A percentile compares a stretch with the other conserved stretches of the same genome.
Conservation (phyloP, 768 basidiomycete species). For the Nevesoporus exiguus region DNA sequence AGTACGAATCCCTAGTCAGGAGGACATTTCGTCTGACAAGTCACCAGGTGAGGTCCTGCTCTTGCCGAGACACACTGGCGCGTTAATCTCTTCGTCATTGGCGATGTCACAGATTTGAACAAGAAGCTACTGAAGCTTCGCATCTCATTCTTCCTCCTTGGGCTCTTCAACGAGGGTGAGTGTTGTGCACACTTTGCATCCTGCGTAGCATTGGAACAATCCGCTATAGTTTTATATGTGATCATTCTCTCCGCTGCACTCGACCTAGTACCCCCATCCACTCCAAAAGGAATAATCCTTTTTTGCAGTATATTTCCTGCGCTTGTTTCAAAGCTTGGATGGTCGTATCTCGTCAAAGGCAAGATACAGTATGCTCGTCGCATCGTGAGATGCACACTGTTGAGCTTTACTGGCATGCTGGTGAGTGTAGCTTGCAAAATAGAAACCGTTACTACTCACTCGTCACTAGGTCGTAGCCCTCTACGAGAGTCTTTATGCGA, state of each 20-base stretch:
- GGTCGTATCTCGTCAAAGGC: slow-evolving; percentile 89
- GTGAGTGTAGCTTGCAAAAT: neutral
- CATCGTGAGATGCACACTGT: slow-evolving; percentile 65
- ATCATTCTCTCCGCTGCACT: slow-evolving; percentile 95
- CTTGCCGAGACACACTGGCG: neutral
- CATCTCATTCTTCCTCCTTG: slow-evolving; percentile 87
- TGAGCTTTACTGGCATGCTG: slow-evolving; percentile 84
- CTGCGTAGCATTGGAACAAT: neutral
- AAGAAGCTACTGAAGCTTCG: slow-evolving; percentile 38
- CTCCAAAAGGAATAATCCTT: slow-evolving; percentile 91
- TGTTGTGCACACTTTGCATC: neutral
- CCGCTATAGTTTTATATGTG: slow-evolving; percentile 77
- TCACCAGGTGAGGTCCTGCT: neutral
- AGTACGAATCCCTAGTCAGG: neutral
- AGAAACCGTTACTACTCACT: neutral
- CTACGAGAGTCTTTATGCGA: slow-evolving; percentile 59
- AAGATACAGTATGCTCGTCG: slow-evolving; percentile 77
- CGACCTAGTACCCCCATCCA: slow-evolving; percentile 87
- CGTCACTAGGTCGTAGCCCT: slow-evolving; percentile 67
- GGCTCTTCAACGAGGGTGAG: slow-evolving; percentile 86
- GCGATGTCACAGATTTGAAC: slow-evolving; percentile 1
- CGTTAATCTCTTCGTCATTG: neutral
- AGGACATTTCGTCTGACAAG: neutral
- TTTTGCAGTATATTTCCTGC: slow-evolving; percentile 95
- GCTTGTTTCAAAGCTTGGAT: slow-evolving; percentile 81